Conservation (phyloP, 2,329 filamentous ascomycete species). For the Ophiostoma quercus region DNA sequence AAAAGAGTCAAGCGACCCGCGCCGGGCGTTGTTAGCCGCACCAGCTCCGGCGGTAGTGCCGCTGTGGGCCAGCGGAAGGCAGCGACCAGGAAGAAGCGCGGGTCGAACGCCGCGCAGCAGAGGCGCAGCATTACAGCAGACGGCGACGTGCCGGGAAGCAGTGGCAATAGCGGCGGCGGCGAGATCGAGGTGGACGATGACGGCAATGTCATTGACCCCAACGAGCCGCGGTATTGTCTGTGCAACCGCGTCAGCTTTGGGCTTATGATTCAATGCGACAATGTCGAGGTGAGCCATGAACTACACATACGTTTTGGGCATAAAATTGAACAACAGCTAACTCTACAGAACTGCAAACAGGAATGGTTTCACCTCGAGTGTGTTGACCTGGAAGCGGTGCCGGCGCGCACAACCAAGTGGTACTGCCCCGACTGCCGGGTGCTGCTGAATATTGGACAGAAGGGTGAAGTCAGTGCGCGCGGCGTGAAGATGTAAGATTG, state of each 20-base stretch:
- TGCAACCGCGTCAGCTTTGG: constrained; percentile 78
- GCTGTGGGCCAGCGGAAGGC: constrained; percentile 68
- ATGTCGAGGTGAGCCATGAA: constrained; percentile 59
- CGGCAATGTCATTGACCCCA: constrained; percentile 64
- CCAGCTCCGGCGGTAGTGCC: constrained; percentile 55
- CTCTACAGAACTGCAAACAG: constrained; percentile 60
- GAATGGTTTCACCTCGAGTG: constrained; percentile 85
- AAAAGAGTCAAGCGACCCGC: constrained; percentile 65
- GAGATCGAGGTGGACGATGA: constrained; percentile 61
- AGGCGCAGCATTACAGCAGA: constrained; percentile 45
- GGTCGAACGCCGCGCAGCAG: constrained; percentile 31
- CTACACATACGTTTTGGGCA: neutral
- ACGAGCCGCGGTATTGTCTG: constrained; percentile 71
- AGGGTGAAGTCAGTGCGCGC: constrained; percentile 57
- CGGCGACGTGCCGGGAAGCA: constrained; percentile 32
- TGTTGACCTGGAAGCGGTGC: constrained; percentile 62
- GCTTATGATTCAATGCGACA: constrained; percentile 79
- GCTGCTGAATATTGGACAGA: constrained; percentile 57
- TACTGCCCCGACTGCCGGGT: constrained; percentile 74
- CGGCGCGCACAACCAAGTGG: constrained; percentile 72
- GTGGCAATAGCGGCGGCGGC: constrained; percentile 42
- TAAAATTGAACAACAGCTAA: neutral
- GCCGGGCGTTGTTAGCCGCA: constrained; percentile 64
- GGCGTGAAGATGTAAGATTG: constrained; percentile 44
- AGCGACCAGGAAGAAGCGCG: constrained; percentile 60